phyloP scores from a whole-genome alignment of 768 basidiomycete genomes.

The Lentinula sp. region DNA sequence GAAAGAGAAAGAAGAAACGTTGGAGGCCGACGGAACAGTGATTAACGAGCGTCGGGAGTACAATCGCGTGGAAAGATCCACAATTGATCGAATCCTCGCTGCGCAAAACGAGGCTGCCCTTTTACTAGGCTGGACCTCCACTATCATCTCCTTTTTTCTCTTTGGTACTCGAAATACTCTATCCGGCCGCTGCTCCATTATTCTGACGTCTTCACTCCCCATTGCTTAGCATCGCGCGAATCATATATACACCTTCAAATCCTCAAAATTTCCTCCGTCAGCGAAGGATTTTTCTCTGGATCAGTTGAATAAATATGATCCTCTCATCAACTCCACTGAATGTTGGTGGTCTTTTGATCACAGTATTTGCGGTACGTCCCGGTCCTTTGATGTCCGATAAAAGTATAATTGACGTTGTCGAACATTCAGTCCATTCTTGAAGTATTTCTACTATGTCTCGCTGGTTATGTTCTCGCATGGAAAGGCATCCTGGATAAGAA shows the following conservation, averaged over 20 bases:
- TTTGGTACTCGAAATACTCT: not conserved
- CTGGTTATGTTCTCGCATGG: constrained; percentile 76
- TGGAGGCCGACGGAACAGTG: not conserved
- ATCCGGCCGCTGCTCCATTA: not conserved
- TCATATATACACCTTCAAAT: not conserved
- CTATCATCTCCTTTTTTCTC: not conserved
- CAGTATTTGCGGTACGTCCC: not conserved
- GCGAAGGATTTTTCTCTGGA: not conserved
- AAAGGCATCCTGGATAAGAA: constrained; percentile 82
- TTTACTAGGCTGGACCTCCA: not conserved
- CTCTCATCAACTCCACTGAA: not conserved
- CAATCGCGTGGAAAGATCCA: not conserved
- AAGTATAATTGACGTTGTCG: constrained; percentile 8
- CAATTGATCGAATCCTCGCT: not conserved
- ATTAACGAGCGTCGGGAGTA: not conserved
- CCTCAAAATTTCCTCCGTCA: not conserved
- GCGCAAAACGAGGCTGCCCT: not conserved
- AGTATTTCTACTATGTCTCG: constrained; percentile 81
- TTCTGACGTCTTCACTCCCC: not conserved
- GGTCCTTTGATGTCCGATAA: not conserved
- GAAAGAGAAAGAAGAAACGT: not conserved
- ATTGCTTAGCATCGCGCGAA: not conserved
- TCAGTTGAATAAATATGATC: not conserved
- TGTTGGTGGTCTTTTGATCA: not conserved
- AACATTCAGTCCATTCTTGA: constrained; percentile 74